phyloP scores from a whole-genome alignment of 176 grass and related monocot species.

The Bothriochloa decipiens region DNA sequence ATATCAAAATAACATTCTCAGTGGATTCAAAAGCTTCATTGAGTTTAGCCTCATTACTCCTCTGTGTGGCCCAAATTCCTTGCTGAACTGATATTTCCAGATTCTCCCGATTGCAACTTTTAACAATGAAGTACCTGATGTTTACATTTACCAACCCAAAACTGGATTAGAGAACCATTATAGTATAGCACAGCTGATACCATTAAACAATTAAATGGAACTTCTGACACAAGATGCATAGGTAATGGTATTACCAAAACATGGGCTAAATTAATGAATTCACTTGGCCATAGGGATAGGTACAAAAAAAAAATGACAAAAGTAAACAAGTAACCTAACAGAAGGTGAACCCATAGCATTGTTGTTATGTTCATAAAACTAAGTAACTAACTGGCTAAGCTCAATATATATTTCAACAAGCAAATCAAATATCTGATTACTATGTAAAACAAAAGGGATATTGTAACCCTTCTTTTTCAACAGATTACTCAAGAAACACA shows the following conservation, averaged over 20 bases:
- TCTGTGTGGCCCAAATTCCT: constrained; percentile 96
- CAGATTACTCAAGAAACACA: neutral
- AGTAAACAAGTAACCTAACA: neutral
- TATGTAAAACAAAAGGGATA: constrained; percentile 27
- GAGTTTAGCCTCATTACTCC: constrained; percentile 95
- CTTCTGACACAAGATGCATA: constrained; percentile 21
- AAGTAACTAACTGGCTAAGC: neutral
- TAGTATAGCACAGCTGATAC: constrained; percentile 20
- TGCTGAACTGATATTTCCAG: constrained; percentile 98
- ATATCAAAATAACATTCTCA: constrained; percentile 99
- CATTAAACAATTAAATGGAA: constrained; percentile 23
- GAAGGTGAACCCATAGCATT: neutral
- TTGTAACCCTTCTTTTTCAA: neutral
- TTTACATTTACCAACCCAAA: constrained; percentile 62
- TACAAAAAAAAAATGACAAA: constrained; percentile 13
- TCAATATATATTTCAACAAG: neutral
- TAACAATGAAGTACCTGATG: constrained; percentile 99
- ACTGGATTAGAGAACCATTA: constrained; percentile 49
- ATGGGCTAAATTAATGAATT: constrained; percentile 21
- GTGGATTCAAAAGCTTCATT: constrained; percentile 99
- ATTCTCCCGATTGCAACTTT: constrained; percentile 99
- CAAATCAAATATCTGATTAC: constrained; percentile 9
- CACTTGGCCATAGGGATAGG: neutral
- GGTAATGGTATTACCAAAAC: constrained; percentile 6
- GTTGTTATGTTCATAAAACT: constrained; percentile 28